Conservation (phyloP, 306 rosid genomes). For the Prosopis cineraria region DNA sequence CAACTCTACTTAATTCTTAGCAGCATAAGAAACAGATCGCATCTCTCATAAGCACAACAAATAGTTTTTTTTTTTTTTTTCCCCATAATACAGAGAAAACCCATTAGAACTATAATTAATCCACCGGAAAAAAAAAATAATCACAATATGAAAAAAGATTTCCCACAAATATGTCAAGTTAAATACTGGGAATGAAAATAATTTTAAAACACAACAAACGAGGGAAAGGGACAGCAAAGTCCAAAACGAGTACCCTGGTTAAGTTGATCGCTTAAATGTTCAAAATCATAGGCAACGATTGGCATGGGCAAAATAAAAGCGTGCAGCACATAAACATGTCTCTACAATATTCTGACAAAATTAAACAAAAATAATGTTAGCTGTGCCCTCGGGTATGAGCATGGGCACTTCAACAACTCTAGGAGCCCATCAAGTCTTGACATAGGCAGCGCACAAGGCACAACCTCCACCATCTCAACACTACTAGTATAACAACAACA, state of each 20-base stretch:
- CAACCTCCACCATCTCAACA: conserved; percentile 34
- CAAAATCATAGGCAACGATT: background rate
- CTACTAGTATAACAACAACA: background rate
- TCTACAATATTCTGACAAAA: background rate
- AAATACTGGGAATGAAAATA: background rate
- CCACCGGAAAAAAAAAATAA: background rate
- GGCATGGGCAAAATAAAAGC: background rate
- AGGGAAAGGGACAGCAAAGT: background rate
- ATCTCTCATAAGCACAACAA: background rate
- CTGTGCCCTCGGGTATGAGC: conserved; percentile 41
- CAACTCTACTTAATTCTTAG: background rate
- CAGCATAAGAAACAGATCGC: background rate
- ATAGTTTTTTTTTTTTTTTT: background rate
- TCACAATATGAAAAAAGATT: background rate
- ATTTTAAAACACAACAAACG: background rate
- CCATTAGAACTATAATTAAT: background rate
- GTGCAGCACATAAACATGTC: background rate
- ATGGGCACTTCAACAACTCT: conserved; percentile 20
- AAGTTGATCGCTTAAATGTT: background rate
- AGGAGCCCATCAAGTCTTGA: conserved; percentile 41
- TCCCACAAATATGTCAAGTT: background rate
- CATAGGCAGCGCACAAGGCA: background rate
- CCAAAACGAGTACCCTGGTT: background rate
- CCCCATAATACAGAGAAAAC: background rate
- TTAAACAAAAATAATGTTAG: background rate